Base-by-base conservation (phyloP, 2,329 filamentous ascomycete genomes). In the Penicillium expansum region DNA sequence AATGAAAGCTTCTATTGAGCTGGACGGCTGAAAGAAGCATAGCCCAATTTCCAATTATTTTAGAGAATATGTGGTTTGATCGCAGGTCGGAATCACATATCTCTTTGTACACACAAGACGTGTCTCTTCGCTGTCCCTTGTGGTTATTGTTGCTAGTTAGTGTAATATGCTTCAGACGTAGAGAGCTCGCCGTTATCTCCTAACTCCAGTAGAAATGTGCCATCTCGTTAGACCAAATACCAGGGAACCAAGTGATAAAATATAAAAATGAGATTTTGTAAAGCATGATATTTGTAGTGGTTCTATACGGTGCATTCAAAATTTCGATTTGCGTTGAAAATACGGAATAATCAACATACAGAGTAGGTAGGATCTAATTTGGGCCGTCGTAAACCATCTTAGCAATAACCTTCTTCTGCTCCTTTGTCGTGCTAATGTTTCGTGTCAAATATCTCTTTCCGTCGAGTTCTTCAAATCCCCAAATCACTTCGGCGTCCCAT, bases 381-480 rank as follows among this genome's bases (percentile, higher is more conserved):
- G 33, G 27, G 7, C 27, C 39, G 11, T 56, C 53, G 27, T 52
- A 56, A 16, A 56, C 48, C 48, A 57, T 48, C 33, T 22, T 42
- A 14, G 42, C 53, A 35, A 48, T 45, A 8, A 56, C 48, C 1
- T 48, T 52, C 16, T 48, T 39, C 4, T 47, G 27, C 4, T 24
- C 48, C n/a, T 51, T 51, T 2, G 38, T 52, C 11, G 55, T 60
- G 30, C 24, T 45, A 7, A 53, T 48, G 29, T 63, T 61, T 10
- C 62, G 51, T 3, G 62, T 65, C 1, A 65, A 35, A 35, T 58
- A 52, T 44, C 38, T 52, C 29, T 58, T 56, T 11, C 55, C 57
- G 2, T 60, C 38, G 3, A 65, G 54, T 10, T 48, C 32, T 33
- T 65, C 62, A 52, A 65, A 65, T 6, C 54, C 61, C 62, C 62